Evolutionary conservation across 306 rosid species (phyloP).

Genomic region (Cucurbita moschata): DNA sequence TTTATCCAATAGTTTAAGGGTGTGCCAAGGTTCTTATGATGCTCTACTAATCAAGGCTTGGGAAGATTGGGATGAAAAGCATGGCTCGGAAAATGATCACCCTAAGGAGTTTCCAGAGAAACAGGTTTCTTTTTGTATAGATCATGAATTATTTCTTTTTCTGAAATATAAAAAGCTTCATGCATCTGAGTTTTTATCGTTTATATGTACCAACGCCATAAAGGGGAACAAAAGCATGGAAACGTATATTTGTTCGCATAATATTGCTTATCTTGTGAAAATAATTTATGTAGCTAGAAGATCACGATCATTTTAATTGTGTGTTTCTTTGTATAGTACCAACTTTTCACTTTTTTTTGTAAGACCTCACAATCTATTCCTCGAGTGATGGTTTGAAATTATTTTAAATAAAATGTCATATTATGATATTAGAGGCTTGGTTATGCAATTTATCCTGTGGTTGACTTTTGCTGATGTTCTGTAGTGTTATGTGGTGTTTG

Average conservation of each 20-base stretch:
- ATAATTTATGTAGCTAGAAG: not conserved
- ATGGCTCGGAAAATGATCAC: conserved; percentile 77
- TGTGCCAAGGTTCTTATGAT: conserved; percentile 78
- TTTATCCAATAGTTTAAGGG: conserved; percentile 39
- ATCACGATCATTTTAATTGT: not conserved
- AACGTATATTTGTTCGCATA: not conserved
- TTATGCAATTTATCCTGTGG: not conserved
- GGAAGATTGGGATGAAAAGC: conserved; percentile 66
- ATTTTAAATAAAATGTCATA: not conserved
- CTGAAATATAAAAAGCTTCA: not conserved
- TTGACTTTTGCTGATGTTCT: conserved; percentile 17
- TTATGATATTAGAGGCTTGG: not conserved
- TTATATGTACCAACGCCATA: not conserved
- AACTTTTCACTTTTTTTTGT: not conserved
- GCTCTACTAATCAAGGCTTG: conserved; percentile 51
- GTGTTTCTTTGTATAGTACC: not conserved
- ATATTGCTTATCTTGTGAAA: conserved; percentile 1
- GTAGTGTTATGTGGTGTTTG: conserved; percentile 58
- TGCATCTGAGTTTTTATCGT: not conserved
- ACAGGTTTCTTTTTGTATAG: conserved; percentile 41
- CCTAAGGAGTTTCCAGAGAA: conserved; percentile 65
- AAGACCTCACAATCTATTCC: not conserved
- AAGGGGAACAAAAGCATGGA: not conserved
- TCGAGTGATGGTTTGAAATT: not conserved
- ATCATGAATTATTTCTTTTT: not conserved